Conservation (phyloP, 331 rosid species). For the Arachis monticola region DNA sequence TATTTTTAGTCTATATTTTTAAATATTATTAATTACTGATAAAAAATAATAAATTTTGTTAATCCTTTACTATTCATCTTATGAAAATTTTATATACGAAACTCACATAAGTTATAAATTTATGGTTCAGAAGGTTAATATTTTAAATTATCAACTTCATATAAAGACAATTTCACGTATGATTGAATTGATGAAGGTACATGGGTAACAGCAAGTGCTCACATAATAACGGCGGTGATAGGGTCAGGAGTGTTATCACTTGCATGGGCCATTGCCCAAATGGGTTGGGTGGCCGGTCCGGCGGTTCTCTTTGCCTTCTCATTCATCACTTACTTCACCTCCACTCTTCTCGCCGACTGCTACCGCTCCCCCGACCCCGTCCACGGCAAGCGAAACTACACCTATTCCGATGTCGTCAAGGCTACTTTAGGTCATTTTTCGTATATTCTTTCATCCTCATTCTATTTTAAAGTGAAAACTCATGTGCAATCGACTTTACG, state of each 20-base stretch:
- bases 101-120: too few species aligned
- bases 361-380: constrained; percentile 90
- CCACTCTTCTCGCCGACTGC: constrained; percentile 88
- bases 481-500: too few species aligned
- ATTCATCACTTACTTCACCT: constrained; percentile 83
- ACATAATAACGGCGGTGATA: constrained; percentile 93
- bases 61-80: too few species aligned
- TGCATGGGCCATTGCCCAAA: constrained; percentile 92
- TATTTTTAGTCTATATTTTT: too few species aligned
- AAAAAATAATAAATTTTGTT: too few species aligned
- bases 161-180: background rate
- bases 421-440: constrained; percentile 59
- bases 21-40: too few species aligned
- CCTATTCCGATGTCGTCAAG: constrained; percentile 81
- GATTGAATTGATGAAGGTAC: constrained; percentile 59
- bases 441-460: too few species aligned
- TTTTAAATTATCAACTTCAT: too few species aligned
- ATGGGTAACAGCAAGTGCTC: constrained; percentile 98
- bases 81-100: too few species aligned
- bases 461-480: too few species aligned
- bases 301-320: constrained; percentile 84
- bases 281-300: constrained; percentile 97
- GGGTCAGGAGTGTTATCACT: constrained; percentile 95
- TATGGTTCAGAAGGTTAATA: too few species aligned
- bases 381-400: constrained; percentile 83